phyloP scores from a whole-genome alignment of 2,329 filamentous ascomycete genomes.

The Trichoderma simmonsii region DNA sequence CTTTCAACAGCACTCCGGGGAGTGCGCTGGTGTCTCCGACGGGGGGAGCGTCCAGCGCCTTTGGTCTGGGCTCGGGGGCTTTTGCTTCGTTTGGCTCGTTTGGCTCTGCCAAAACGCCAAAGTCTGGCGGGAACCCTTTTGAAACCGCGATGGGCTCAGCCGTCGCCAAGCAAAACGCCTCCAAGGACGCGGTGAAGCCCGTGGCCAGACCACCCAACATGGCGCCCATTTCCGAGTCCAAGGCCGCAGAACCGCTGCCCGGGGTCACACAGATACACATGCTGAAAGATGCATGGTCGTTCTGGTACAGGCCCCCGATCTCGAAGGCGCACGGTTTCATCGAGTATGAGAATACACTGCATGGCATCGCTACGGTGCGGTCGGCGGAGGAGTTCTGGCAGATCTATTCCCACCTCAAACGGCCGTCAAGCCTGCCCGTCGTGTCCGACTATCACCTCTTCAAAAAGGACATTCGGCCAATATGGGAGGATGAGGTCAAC shows the following conservation, averaged over 20 bases:
- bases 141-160: constrained; percentile 63
- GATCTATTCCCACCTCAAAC: constrained; percentile 84
- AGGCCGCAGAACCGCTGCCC: constrained; percentile 30
- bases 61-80: constrained; percentile 89
- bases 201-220: constrained; percentile 35
- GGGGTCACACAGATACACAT: constrained; percentile 46
- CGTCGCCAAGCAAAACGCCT: constrained; percentile 30
- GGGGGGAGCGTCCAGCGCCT: constrained; percentile 76
- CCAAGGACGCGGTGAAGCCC: constrained; percentile 33
- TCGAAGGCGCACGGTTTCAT: constrained; percentile 84
- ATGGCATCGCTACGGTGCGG: constrained; percentile 76
- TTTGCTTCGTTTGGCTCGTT: constrained; percentile 69
- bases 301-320: constrained; percentile 96
- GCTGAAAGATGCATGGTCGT: constrained; percentile 86
- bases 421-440: constrained; percentile 80
- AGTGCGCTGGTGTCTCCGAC: constrained; percentile 41
- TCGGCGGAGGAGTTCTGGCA: constrained; percentile 90
- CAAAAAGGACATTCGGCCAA: constrained; percentile 90
- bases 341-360: constrained; percentile 96
- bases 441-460: constrained; percentile 99
- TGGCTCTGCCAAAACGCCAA: constrained; percentile 81
- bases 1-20: constrained; percentile 74
- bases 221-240: constrained; percentile 46
- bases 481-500: constrained; percentile 98
- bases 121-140: constrained; percentile 76